These are phyloP conservation scores for Ascochyta pisi DNA, from an alignment of 2,329 filamentous ascomycete species.

Conservation along the genomic window DNA sequence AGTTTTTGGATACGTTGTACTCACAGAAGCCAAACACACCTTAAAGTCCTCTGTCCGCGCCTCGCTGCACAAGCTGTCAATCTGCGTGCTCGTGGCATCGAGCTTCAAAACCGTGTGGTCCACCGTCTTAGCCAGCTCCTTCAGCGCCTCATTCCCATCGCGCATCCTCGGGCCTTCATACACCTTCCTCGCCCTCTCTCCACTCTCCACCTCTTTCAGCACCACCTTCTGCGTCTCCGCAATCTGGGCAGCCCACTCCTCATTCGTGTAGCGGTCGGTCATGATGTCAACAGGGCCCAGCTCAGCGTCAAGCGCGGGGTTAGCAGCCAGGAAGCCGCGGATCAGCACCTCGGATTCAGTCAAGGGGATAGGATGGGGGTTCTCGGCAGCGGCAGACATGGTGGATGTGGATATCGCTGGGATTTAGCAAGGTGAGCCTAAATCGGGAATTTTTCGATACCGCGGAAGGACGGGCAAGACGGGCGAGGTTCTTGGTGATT, in stretches of 20 bases:
- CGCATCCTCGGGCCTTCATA: constrained; percentile 38
- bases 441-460: constrained; percentile 14
- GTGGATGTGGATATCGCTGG: constrained; percentile 22
- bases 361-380: constrained; percentile 33
- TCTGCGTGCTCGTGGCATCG: constrained; percentile 56
- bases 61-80: constrained; percentile 63
- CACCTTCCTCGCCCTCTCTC: constrained; percentile 35
- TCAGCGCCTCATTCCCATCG: constrained; percentile 36
- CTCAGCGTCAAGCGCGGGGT: constrained; percentile 38
- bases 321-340: constrained; percentile 43
- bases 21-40: constrained; percentile 35
- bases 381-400: constrained; percentile 20
- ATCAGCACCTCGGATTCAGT: constrained; percentile 46
- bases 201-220: constrained; percentile 34
- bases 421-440: constrained; percentile 13
- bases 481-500: constrained; percentile 12
- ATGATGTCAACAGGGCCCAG: constrained; percentile 41
- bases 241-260: constrained; percentile 54
- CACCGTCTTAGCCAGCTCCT: constrained; percentile 48
- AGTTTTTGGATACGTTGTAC: neutral
- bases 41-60: constrained; percentile 57
- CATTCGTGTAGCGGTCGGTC: constrained; percentile 55
- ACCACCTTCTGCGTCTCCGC: constrained; percentile 43
- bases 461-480: constrained; percentile 13
- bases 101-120: constrained; percentile 60